These are phyloP conservation scores for Clitocybe nebularis DNA, from an alignment of 1,284 basidiomycete species.

Conservation along the genomic window DNA sequence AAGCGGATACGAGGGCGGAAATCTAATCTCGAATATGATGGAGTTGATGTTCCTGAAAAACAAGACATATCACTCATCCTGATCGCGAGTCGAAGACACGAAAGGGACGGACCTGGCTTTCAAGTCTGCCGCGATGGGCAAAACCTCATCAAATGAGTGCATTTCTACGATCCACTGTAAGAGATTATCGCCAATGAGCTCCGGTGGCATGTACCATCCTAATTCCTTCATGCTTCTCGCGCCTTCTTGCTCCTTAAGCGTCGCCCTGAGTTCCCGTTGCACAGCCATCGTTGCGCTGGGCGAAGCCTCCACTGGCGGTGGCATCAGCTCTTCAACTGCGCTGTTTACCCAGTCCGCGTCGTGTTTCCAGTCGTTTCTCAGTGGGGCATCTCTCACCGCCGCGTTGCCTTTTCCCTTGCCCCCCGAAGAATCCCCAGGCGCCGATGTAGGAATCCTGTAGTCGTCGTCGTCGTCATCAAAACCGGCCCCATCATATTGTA, in stretches of 20 bases:
- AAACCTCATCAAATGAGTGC: constrained; percentile 54
- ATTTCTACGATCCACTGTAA: constrained; percentile 69
- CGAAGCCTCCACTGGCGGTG: constrained; percentile 49
- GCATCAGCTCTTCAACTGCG: constrained; percentile 42
- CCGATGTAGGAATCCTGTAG: constrained; percentile 18
- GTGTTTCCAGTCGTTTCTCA: constrained; percentile 48
- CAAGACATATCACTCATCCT: constrained; percentile 1
- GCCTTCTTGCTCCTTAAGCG: constrained; percentile 52
- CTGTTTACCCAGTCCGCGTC: constrained; percentile 43
- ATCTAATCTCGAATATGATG: constrained; percentile 59
- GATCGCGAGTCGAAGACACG: constrained; percentile 5
- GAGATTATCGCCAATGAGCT: constrained; percentile 56
- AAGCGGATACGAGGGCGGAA: constrained; percentile 54
- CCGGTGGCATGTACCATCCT: constrained; percentile 61
- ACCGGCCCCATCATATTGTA: constrained; percentile 23
- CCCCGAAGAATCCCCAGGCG: neutral
- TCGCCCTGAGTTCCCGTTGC: constrained; percentile 49
- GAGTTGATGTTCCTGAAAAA: constrained; percentile 46
- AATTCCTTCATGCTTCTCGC: constrained; percentile 45
- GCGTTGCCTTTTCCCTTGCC: constrained; percentile 15
- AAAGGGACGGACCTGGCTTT: constrained; percentile 36
- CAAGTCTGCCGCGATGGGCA: constrained; percentile 56
- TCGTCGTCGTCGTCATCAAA: constrained; percentile 19
- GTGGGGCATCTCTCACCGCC: neutral
- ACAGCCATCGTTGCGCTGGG: constrained; percentile 48